These are phyloP conservation scores for Tilletia indica DNA, from an alignment of 1,284 basidiomycete species.

Conservation along the genomic window DNA sequence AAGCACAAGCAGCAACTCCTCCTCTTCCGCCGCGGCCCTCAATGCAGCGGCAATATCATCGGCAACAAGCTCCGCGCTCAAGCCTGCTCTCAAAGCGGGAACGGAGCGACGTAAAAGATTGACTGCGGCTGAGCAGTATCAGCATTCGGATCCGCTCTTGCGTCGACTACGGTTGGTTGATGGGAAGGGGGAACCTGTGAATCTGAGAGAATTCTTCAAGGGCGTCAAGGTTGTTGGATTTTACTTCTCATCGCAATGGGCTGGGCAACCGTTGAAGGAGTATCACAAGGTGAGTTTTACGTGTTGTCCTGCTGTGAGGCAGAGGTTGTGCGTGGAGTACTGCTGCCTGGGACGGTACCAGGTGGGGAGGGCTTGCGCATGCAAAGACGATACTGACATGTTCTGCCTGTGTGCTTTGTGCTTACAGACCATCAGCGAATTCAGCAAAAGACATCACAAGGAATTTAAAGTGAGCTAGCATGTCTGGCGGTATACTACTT, in stretches of 20 bases:
- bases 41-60: neutral
- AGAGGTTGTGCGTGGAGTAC: neutral
- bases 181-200: constrained; percentile 44
- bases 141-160: constrained; percentile 56
- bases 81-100: constrained; percentile 12
- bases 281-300: constrained; percentile 29
- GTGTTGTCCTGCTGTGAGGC: neutral
- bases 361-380: neutral
- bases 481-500: neutral
- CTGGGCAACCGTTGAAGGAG: constrained; percentile 37
- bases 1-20: constrained; percentile 24
- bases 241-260: constrained; percentile 56
- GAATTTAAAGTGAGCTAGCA: constrained; percentile 46
- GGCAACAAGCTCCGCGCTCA: neutral
- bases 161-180: constrained; percentile 54
- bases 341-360: no score
- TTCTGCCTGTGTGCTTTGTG: constrained; percentile 19
- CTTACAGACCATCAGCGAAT: constrained; percentile 37
- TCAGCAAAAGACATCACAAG: constrained; percentile 49
- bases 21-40: constrained; percentile 20
- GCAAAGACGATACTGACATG: constrained; percentile 26
- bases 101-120: constrained; percentile 2
- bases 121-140: constrained; percentile 38
- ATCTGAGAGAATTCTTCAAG: constrained; percentile 48
- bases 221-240: constrained; percentile 55